Evolutionary conservation across 2,329 filamentous ascomycete genomes (phyloP).

Genomic region (Graphilbum fragrans): DNA sequence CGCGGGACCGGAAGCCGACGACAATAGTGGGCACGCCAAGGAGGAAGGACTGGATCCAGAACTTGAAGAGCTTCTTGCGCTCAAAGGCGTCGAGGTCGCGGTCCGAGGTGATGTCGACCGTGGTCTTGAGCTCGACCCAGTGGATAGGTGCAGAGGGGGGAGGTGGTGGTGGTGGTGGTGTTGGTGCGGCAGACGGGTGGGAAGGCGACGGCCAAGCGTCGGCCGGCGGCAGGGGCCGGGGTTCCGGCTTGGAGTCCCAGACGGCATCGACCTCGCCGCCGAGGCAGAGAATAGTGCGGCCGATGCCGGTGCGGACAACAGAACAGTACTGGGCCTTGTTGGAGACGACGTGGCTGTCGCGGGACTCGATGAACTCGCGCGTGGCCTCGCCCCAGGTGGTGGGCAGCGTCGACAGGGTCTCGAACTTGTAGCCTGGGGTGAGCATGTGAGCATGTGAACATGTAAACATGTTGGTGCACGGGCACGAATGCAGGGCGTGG

Average conservation of each 20-base stretch:
- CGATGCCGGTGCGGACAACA: conserved; percentile 79
- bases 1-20: conserved; percentile 68
- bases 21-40: conserved; percentile 87
- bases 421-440: conserved; percentile 81
- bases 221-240: conserved; percentile 10
- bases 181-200: neutral
- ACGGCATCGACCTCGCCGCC: conserved; percentile 95
- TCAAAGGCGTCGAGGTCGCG: conserved; percentile 68
- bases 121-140: conserved; percentile 93
- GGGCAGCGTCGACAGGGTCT: conserved; percentile 69
- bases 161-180: no score
- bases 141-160: conserved; percentile 65
- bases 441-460: neutral
- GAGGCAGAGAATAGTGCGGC: conserved; percentile 60
- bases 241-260: conserved; percentile 67
- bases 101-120: conserved; percentile 55
- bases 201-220: neutral
- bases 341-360: conserved; percentile 61
- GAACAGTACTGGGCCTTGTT: conserved; percentile 96
- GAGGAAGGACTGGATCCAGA: conserved; percentile 93
- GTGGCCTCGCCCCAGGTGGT: conserved; percentile 60
- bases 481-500: neutral
- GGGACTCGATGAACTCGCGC: conserved; percentile 66
- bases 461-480: no score
- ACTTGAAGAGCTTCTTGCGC: conserved; percentile 73